phyloP scores from a whole-genome alignment of 192 early-diverging fungal genomes.

The Dissophora ornata region DNA sequence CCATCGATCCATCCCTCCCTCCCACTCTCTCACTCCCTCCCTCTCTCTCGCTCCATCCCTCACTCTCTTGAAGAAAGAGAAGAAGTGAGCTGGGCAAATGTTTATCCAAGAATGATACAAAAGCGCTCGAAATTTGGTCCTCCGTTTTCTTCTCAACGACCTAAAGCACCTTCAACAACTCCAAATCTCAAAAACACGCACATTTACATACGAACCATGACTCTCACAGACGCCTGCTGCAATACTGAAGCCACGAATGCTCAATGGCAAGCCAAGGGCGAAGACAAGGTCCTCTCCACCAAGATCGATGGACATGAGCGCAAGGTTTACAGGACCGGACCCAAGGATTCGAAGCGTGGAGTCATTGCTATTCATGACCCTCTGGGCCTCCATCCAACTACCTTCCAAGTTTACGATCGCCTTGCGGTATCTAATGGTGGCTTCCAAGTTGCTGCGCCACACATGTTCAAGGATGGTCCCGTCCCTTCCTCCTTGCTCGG shows the following conservation, averaged over 20 bases:
- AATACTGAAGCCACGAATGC: slow-evolving; percentile 27
- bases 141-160: too few species aligned
- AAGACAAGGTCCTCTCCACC: slow-evolving; percentile 23
- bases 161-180: too few species aligned
- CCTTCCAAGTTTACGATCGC: slow-evolving; percentile 76
- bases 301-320: slow-evolving; percentile 20
- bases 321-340: slow-evolving; percentile 33
- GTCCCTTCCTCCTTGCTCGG: slow-evolving; percentile 39
- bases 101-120: too few species aligned
- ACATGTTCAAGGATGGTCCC: slow-evolving; percentile 63
- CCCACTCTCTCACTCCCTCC: too few species aligned
- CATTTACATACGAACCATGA: too few species aligned
- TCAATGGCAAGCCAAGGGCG: slow-evolving; percentile 21
- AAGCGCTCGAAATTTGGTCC: too few species aligned
- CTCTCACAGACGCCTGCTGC: slow-evolving; percentile 34
- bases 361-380: slow-evolving; percentile 74
- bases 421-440: slow-evolving; percentile 60
- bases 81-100: too few species aligned
- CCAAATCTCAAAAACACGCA: too few species aligned
- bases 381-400: slow-evolving; percentile 68
- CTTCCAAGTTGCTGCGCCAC: slow-evolving; percentile 71
- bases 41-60: too few species aligned
- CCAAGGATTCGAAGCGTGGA: slow-evolving; percentile 66
- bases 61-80: too few species aligned
- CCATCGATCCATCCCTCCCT: too few species aligned